Conservation (phyloP, 2,329 filamentous ascomycete genomes). For the Emergomyces africanus region DNA sequence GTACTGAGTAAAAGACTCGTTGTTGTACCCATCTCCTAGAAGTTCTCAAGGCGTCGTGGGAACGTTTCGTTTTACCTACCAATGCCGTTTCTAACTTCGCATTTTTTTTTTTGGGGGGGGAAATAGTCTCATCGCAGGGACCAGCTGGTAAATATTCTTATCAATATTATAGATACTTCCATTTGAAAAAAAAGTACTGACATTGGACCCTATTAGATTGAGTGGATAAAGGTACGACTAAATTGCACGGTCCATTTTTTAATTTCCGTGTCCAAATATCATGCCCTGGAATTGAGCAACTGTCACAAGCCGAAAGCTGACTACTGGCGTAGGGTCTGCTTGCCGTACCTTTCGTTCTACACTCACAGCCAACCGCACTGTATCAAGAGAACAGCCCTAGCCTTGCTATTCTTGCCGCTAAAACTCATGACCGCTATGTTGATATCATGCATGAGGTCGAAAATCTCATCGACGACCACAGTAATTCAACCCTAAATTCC, state of each 20-base stretch:
- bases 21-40: neutral
- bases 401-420: conserved; percentile 59
- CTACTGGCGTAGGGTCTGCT: conserved; percentile 47
- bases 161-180: neutral
- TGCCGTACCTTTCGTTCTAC: conserved; percentile 90
- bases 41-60: neutral
- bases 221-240: conserved; percentile 73
- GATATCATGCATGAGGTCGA: conserved; percentile 96
- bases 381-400: conserved; percentile 55
- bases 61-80: neutral
- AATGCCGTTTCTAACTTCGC: conserved; percentile 8
- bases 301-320: neutral
- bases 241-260: conserved; percentile 11
- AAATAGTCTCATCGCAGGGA: conserved; percentile 79
- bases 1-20: neutral
- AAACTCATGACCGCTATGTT: conserved; percentile 76
- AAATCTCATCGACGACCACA: conserved; percentile 81
- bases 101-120: conserved; percentile 31
- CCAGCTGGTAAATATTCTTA: conserved; percentile 52
- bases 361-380: conserved; percentile 83
- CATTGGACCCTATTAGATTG: conserved; percentile 35
- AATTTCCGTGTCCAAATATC: neutral
- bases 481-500: conserved; percentile 33
- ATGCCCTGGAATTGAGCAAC: neutral
- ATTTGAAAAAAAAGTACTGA: neutral